Evolutionary conservation across 2,329 filamentous ascomycete genomes (phyloP).

Genomic region (Epicoccum nigrum): DNA sequence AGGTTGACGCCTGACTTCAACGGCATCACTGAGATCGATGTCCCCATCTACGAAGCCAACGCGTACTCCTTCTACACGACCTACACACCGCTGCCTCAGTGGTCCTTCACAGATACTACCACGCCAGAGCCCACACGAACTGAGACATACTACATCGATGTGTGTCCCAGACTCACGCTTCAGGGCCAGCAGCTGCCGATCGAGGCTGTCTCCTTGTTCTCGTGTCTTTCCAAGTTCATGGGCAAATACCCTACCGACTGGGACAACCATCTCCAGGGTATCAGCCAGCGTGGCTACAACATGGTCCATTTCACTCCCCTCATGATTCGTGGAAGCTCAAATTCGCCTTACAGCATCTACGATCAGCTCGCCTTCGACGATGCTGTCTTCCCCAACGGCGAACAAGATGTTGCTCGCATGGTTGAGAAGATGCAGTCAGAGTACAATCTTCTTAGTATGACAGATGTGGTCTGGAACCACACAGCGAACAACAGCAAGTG

Average conservation of each 20-base stretch:
- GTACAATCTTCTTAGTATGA: constrained; percentile 83
- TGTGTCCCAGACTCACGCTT: constrained; percentile 79
- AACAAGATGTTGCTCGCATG: constrained; percentile 78
- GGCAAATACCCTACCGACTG: constrained; percentile 88
- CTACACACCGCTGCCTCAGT: constrained; percentile 83
- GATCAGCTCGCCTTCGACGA: constrained; percentile 90
- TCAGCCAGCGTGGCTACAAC: constrained; percentile 92
- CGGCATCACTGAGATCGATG: constrained; percentile 84
- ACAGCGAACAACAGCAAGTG: constrained; percentile 95
- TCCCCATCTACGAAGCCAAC: constrained; percentile 81
- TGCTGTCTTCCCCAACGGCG: constrained; percentile 79
- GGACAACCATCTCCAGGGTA: constrained; percentile 86
- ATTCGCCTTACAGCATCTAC: constrained; percentile 96
- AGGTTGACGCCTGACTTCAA: constrained; percentile 94
- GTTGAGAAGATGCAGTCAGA: constrained; percentile 82
- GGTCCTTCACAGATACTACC: constrained; percentile 64
- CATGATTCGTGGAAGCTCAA: constrained; percentile 85
- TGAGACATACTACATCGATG: constrained; percentile 87
- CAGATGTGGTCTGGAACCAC: constrained; percentile 97
- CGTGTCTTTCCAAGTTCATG: constrained; percentile 97
- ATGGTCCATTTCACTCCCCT: constrained; percentile 98
- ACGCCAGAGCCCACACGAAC: constrained; percentile 69
- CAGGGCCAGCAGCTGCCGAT: constrained; percentile 78
- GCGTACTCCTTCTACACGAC: constrained; percentile 95
- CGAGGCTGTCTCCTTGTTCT: constrained; percentile 88